phyloP scores from a whole-genome alignment of 768 basidiomycete species.

The Paxillus rubicundulus region DNA sequence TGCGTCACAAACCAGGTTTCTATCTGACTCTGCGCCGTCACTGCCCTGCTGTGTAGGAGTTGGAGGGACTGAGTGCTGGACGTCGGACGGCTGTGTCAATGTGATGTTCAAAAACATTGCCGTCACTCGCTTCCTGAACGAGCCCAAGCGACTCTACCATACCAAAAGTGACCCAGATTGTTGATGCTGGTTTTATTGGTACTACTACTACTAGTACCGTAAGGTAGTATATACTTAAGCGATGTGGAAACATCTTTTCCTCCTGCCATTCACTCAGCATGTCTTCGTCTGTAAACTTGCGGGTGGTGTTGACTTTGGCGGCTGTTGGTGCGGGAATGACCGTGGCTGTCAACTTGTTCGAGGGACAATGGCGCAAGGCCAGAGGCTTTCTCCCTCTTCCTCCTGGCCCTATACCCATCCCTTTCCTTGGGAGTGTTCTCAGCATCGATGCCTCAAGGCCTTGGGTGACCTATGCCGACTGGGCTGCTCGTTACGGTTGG shows the following conservation, averaged over 20 bases:
- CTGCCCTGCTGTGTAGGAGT: no score
- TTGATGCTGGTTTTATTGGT: no score
- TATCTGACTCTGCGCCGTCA: no score
- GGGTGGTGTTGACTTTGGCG: background rate
- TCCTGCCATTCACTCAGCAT: background rate
- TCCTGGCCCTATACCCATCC: conserved; percentile 18
- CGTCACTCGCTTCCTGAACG: no score
- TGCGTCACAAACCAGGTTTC: no score
- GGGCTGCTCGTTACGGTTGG: conserved; percentile 18
- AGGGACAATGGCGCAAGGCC: background rate
- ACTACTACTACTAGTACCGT: no score
- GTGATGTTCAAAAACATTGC: no score
- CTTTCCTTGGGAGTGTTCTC: conserved; percentile 16
- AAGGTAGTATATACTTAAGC: no score
- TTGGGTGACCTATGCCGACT: conserved; percentile 20
- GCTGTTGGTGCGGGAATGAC: background rate
- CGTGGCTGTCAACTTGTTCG: background rate
- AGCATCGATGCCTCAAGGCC: conserved; percentile 15
- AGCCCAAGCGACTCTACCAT: no score
- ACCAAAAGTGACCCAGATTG: no score
- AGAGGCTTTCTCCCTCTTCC: conserved; percentile 7
- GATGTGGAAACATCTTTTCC: background rate
- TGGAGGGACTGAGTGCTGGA: no score
- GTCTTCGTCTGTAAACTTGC: background rate
- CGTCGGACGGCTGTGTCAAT: no score